Conservation (phyloP, 495 filamentous ascomycete species). For the Podospora conica region DNA sequence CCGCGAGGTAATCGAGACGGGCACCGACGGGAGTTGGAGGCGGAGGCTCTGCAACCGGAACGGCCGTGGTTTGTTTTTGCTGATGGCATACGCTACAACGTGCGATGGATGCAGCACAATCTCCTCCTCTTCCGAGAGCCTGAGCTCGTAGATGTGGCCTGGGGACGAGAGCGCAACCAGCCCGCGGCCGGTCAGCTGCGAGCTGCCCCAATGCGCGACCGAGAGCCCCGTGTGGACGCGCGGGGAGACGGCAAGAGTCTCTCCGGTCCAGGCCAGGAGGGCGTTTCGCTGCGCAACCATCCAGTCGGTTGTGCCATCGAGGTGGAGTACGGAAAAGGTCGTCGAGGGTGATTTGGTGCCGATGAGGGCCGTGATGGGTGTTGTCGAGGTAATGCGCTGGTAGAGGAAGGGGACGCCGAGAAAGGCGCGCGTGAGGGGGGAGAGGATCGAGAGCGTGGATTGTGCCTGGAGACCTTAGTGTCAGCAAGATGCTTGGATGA, state of each 20-base stretch:
- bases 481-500: background rate
- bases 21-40: conserved; percentile 68
- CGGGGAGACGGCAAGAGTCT: conserved; percentile 69
- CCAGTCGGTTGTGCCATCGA: conserved; percentile 96
- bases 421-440: conserved; percentile 67
- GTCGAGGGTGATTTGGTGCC: conserved; percentile 77
- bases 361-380: conserved; percentile 77
- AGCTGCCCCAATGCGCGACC: conserved; percentile 84
- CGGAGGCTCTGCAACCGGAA: conserved; percentile 79
- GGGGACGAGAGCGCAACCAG: conserved; percentile 76
- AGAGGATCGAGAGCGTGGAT: conserved; percentile 82
- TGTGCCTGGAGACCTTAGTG: conserved; percentile 46
- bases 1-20: conserved; percentile 48
- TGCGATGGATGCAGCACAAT: conserved; percentile 83
- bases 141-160: conserved; percentile 81
- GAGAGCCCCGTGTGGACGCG: conserved; percentile 68
- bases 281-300: conserved; percentile 79
- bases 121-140: conserved; percentile 70
- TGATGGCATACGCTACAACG: conserved; percentile 81
- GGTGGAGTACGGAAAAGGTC: conserved; percentile 76
- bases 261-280: conserved; percentile 92
- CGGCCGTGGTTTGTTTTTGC: conserved; percentile 63
- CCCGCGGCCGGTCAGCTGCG: conserved; percentile 78
- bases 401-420: conserved; percentile 91
- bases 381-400: conserved; percentile 79